Percentiles rank a stretch among this genome's conserved stretches.
phyloP scores from a whole-genome alignment of 176 grass and related monocot species.

The Melocanna baccifera region DNA sequence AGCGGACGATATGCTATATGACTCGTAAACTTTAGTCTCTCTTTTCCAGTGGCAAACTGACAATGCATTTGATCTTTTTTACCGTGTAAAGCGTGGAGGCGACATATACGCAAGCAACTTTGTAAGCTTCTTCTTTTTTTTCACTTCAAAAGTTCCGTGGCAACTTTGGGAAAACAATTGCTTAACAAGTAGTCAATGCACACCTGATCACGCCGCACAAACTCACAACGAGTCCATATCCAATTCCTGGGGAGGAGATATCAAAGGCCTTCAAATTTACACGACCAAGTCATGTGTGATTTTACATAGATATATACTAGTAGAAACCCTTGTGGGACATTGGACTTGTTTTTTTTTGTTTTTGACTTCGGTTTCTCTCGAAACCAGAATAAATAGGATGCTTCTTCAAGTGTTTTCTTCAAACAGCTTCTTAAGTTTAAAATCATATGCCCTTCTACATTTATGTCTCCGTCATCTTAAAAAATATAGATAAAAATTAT shows the following conservation, averaged over 20 bases:
- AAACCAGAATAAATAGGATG: too few species aligned
- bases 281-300: background rate
- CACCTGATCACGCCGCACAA: background rate
- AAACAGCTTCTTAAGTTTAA: too few species aligned
- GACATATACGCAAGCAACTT: conserved; percentile 8
- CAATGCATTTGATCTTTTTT: background rate
- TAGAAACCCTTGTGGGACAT: background rate
- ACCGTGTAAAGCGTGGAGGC: conserved; percentile 10
- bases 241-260: background rate
- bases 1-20: background rate
- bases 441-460: too few species aligned
- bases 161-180: background rate
- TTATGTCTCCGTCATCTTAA: too few species aligned
- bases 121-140: background rate
- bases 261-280: background rate
- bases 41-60: conserved; percentile 5
- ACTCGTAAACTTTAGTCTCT: background rate
- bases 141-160: background rate
- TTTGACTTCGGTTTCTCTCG: too few species aligned
- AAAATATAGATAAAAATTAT: too few species aligned
- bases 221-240: background rate
- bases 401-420: too few species aligned
- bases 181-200: background rate
- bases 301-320: background rate
- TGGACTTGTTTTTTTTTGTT: too few species aligned